Evolutionary conservation across 306 rosid species (phyloP), one percentile per base, ranked within the genome.

Genomic region (Rosa lucieae): DNA sequence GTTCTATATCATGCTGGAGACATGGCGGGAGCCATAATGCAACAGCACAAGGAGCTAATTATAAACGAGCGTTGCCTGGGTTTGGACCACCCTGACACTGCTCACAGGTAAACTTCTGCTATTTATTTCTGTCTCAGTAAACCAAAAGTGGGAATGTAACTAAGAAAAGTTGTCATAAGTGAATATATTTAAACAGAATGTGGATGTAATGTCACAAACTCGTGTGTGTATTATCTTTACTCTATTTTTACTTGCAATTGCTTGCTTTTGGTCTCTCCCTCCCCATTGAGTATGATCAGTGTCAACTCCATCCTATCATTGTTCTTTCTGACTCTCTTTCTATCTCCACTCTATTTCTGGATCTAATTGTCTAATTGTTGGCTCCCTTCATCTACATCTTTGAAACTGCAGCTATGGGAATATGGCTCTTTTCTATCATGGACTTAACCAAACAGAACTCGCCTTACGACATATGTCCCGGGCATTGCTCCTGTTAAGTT

Each of bases 1-100:
- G 99, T 96, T 82, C 83, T 96, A 80, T 96, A 96, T 83, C 99
- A 96, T 86, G 96, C 98, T 18, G 99, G 99, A 80, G 99, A 96
- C 79, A 91, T 91, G 99, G 96, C 97, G 49, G 99, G 97, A 55
- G 99, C 99, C 72, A 91, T 96, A 78, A 90, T 89, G 88, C 99
- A 96, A 80, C 97, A 96, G 83, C 99, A 96, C 81, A 96, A 96
- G 89, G 99, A 93, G 77, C 86, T 96, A 37, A 96, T 93, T 74
- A 96, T 96, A 76, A 96, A 96, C 75, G 99, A 96, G 84, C 99
- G 97, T 52, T 93, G 98, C 80, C 87, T 96, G 77, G 99, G 98
- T 80, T 81, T 96, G 83, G 99, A 96, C 85, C 99, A 96, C 84
- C 99, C 99, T 58, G 99, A 96, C 82, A 93, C 98, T 70, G 99